Evolutionary conservation across 73 alveolate species (phyloP).

Genomic region (Symbiodinium natans): DNA sequence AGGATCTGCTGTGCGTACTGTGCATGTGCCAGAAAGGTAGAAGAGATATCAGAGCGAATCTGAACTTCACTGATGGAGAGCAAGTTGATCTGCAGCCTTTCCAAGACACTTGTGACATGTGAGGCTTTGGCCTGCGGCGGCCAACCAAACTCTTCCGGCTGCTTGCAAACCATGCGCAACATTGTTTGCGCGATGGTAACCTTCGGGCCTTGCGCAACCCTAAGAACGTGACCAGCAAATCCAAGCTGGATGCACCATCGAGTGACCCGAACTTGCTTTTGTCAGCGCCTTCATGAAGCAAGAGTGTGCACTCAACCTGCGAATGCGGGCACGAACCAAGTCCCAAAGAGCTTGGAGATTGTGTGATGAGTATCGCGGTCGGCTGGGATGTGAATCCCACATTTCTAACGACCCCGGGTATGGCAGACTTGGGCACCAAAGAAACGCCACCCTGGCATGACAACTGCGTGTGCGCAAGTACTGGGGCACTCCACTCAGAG

Average conservation of each 20-base stretch:
- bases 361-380: constrained; percentile 25
- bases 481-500: neutral
- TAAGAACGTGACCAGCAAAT: neutral
- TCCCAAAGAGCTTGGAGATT: neutral
- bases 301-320: neutral
- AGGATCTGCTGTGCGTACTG: neutral
- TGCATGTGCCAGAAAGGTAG: neutral
- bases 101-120: neutral
- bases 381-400: constrained; percentile 1
- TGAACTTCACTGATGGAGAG: constrained; percentile 5
- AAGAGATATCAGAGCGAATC: neutral
- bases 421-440: neutral
- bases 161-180: constrained; percentile 32
- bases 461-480: neutral
- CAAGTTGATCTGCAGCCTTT: neutral
- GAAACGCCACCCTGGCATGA: neutral
- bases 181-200: neutral
- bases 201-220: neutral
- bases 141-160: constrained; percentile 41
- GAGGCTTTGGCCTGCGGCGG: neutral
- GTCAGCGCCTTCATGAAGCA: neutral
- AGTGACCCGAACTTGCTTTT: neutral
- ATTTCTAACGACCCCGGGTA: neutral
- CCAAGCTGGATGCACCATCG: constrained; percentile 42
- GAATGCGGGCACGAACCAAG: constrained; percentile 30